A percentile compares a stretch with the other conserved stretches of the same genome.
Conservation (phyloP, 2,329 filamentous ascomycete genomes). For the Aspergillus fructus region DNA sequence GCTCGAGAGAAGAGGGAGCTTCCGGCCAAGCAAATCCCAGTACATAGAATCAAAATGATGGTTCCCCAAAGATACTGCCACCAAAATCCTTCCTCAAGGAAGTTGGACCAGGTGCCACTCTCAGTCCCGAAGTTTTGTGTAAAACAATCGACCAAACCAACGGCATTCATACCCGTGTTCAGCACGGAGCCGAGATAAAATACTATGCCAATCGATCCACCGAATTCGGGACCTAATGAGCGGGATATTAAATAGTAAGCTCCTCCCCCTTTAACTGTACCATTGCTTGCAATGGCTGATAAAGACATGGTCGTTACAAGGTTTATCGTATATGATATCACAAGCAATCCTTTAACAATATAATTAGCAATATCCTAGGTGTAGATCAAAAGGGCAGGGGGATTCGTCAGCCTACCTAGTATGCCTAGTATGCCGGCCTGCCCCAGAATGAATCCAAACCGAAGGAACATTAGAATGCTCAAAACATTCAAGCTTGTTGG, state of each 20-base stretch:
- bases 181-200: conserved; percentile 90
- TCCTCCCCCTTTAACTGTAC: conserved; percentile 81
- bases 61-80: conserved; percentile 75
- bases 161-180: conserved; percentile 83
- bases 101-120: conserved; percentile 57
- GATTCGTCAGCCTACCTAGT: conserved; percentile 51
- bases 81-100: conserved; percentile 72
- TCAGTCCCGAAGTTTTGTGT: conserved; percentile 68
- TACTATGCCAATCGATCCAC: conserved; percentile 81
- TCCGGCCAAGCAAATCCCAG: conserved; percentile 73
- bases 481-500: conserved; percentile 86
- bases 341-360: conserved; percentile 60
- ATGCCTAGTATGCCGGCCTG: conserved; percentile 78
- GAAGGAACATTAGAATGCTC: conserved; percentile 88
- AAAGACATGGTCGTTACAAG: conserved; percentile 83
- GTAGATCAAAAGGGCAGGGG: background rate
- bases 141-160: conserved; percentile 81
- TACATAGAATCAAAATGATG: conserved; percentile 68
- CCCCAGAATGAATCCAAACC: conserved; percentile 81
- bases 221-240: conserved; percentile 83
- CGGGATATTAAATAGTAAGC: conserved; percentile 88
- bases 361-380: conserved; percentile 17
- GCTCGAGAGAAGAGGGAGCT: conserved; percentile 77
- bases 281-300: conserved; percentile 86
- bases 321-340: conserved; percentile 75